These are phyloP conservation scores for Cyclostephanos invisitatus DNA, from an alignment of 108 stramenopile species.

Conservation along the genomic window DNA sequence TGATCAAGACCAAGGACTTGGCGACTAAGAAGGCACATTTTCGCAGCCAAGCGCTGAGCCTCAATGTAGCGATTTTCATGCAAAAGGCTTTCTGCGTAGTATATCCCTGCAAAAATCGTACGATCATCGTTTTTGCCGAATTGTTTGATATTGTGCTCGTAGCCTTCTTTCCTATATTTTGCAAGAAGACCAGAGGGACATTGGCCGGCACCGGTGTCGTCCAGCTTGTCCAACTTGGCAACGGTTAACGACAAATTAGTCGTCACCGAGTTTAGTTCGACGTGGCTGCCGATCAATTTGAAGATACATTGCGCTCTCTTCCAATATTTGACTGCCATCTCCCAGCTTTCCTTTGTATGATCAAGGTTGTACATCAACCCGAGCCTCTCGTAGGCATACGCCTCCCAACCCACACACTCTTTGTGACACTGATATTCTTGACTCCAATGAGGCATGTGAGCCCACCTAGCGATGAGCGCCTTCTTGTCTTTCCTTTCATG, in stretches of 20 bases:
- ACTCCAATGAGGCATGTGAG: neutral
- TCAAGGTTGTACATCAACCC: neutral
- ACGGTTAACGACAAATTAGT: too few relatives aligned
- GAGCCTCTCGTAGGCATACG: neutral
- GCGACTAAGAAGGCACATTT: neutral
- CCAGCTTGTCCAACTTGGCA: too few relatives aligned
- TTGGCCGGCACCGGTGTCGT: too few relatives aligned
- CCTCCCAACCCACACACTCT: neutral
- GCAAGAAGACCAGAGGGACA: too few relatives aligned
- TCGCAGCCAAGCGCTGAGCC: constrained; percentile 12
- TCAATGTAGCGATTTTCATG: neutral
- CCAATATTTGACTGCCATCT: neutral
- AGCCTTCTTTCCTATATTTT: neutral
- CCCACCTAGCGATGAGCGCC: neutral
- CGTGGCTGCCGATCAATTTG: too few relatives aligned
- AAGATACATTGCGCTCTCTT: neutral
- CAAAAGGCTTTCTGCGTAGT: neutral
- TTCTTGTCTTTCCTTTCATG: too few relatives aligned
- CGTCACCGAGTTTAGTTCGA: too few relatives aligned
- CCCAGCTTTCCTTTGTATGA: neutral
- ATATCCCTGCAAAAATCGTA: neutral
- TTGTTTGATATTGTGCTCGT: neutral
- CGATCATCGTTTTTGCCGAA: neutral
- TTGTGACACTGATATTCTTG: neutral
- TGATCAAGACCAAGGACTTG: constrained; percentile 7